Conservation (phyloP, 2,329 filamentous ascomycete genomes). For the Simplicillium sp. region DNA sequence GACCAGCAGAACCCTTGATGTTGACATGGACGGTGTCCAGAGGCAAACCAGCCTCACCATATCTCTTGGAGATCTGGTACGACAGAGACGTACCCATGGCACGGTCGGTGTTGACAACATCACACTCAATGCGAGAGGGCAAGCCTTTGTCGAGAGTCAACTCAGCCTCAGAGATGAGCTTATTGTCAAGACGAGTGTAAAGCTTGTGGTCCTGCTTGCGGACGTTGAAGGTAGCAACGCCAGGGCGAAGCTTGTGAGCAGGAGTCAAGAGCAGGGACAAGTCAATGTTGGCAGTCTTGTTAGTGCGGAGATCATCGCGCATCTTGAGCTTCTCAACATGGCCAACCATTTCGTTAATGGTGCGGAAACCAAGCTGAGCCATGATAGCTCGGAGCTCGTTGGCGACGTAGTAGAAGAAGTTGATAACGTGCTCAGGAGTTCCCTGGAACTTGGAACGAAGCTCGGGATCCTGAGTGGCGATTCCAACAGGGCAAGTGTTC, state of each 20-base stretch:
- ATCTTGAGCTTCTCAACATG: slow-evolving; percentile 80
- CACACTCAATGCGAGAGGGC: slow-evolving; percentile 87
- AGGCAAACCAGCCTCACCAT: slow-evolving; percentile 80
- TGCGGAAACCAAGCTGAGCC: slow-evolving; percentile 90
- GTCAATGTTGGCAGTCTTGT: slow-evolving; percentile 89
- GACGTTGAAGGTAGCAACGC: slow-evolving; percentile 94
- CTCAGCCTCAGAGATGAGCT: slow-evolving; percentile 92
- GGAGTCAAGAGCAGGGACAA: slow-evolving; percentile 87
- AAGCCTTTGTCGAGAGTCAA: slow-evolving; percentile 89
- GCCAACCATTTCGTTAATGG: slow-evolving; percentile 96
- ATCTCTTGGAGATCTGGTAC: slow-evolving; percentile 90
- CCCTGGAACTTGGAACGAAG: slow-evolving; percentile 89
- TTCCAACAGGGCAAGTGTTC: slow-evolving; percentile 84
- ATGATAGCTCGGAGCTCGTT: slow-evolving; percentile 96
- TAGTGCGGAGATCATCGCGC: slow-evolving; percentile 76
- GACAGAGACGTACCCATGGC: slow-evolving; percentile 88
- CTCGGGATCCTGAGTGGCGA: slow-evolving; percentile 92
- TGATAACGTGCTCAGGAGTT: slow-evolving; percentile 92
- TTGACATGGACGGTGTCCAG: slow-evolving; percentile 93
- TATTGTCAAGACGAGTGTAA: slow-evolving; percentile 90
- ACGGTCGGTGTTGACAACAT: slow-evolving; percentile 94
- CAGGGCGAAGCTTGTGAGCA: slow-evolving; percentile 89
- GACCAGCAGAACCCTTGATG: slow-evolving; percentile 90
- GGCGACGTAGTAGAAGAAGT: slow-evolving; percentile 97
- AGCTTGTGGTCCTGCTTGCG: slow-evolving; percentile 95